phyloP scores from a whole-genome alignment of 163 green algal genomes.

The Scenedesmus sp. region DNA sequence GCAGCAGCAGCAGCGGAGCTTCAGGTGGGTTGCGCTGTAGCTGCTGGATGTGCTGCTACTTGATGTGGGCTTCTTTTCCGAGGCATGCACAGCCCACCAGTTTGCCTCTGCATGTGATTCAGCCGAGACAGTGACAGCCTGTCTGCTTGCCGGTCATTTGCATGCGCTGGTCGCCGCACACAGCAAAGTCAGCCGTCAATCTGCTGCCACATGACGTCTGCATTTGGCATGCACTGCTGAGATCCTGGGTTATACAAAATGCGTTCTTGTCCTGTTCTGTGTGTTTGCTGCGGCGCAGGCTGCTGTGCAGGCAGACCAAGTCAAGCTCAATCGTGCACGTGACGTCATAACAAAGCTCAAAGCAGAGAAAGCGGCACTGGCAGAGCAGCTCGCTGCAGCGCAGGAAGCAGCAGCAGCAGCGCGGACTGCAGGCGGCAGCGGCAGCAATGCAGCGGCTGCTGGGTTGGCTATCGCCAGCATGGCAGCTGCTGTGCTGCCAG shows the following conservation, averaged over 20 bases:
- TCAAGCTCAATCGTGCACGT: not conserved
- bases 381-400: constrained; percentile 12
- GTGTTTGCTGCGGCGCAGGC: not conserved
- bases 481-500: not conserved
- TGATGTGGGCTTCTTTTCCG: not conserved
- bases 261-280: not conserved
- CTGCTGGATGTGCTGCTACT: not conserved
- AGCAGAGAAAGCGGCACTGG: constrained; percentile 1
- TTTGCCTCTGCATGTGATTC: not conserved
- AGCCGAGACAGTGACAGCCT: not conserved
- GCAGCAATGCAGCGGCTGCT: not conserved
- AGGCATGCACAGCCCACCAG: not conserved
- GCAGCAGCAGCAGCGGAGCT: constrained; percentile 12
- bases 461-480: not conserved
- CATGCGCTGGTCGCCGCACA: not conserved
- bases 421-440: not conserved
- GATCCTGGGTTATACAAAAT: too few relatives aligned
- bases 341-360: constrained; percentile 31
- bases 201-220: not conserved
- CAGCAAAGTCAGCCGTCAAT: too few relatives aligned
- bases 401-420: constrained; percentile 2
- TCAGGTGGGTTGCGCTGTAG: not conserved
- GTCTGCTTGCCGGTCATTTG: not conserved
- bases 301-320: constrained; percentile 18
- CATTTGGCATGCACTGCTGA: not conserved